Base-by-base conservation (phyloP, 2,329 filamentous ascomycete genomes). In the Aspergillus hiratsukae region DNA sequence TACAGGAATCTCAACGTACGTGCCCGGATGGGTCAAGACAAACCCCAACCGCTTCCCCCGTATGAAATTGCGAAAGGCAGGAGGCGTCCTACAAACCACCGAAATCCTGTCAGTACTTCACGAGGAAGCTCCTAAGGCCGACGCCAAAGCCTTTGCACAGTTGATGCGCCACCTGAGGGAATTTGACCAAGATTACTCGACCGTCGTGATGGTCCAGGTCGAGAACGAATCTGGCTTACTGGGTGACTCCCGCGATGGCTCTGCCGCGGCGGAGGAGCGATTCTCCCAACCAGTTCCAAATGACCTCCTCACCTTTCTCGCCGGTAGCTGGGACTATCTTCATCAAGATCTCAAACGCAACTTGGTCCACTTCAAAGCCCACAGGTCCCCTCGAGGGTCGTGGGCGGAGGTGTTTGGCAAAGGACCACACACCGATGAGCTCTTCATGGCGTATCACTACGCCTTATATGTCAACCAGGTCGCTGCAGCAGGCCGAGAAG, bases 161-260 rank as follows among this genome's bases (percentile, higher is more conserved):
- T 63, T 80, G 9, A 68, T 78, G 68, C 57, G 59, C 4, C 75
- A 78, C 51, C 49, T 78, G 10, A 74, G 75, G 6, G 66, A 78
- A 2, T 63, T 82, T 4, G 80, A 83, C 48, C 67, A 66, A 1
- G 64, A 72, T 10, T 71, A 82, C 46, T 74, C 69, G 2, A 83
- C 80, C 0, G 80, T 83, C 0, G 59, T 83, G 2, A 83, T 83
- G 81, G 75, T 83, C 0, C 81, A 83, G 58, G 80, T 84, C n/a
- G 78, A 84, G 65, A 83, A 83, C 45, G 81, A 83, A 67, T 75
- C 74, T 0, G 81, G 81, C 0, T 57, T 83, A 0, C 68, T 83
- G 0, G 80, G 80, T 0, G 81, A 83, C 60, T 82, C 76, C 7
- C 72, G 80, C 23, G 81, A 83, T 60, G 69, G 76, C 2, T 78